phyloP scores from a whole-genome alignment of 208 protist species.

The Acanthamoeba royreba region DNA sequence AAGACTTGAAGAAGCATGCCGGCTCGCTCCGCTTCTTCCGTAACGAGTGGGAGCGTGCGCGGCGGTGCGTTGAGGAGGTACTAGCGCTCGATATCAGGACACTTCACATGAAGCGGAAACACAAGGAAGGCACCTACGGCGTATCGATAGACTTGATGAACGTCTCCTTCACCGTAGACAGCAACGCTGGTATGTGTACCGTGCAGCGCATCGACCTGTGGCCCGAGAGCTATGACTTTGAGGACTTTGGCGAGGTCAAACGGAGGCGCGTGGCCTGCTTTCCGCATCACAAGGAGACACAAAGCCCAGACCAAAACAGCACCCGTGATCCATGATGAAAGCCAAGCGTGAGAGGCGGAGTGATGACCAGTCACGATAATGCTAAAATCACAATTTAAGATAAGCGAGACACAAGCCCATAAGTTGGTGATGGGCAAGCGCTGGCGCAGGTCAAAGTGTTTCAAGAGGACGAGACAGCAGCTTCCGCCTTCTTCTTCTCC shows the following conservation, averaged over 20 bases:
- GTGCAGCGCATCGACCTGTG: not conserved
- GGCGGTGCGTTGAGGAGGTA: constrained; percentile 2
- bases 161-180: not conserved
- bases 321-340: too few species aligned
- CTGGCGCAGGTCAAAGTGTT: not conserved
- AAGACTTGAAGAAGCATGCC: not conserved
- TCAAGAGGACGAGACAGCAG: not conserved
- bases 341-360: too few species aligned
- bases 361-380: too few species aligned
- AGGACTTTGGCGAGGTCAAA: not conserved
- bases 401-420: too few species aligned
- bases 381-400: too few species aligned
- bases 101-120: constrained; percentile 15
- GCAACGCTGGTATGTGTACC: not conserved
- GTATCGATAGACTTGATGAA: not conserved
- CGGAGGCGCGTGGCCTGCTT: too few species aligned
- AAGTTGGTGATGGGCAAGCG: too few species aligned
- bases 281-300: too few species aligned
- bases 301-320: too few species aligned
- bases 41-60: not conserved
- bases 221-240: constrained; percentile 19
- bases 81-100: not conserved
- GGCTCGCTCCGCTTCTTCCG: not conserved
- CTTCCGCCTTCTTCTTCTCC: not conserved
- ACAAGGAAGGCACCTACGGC: not conserved